Percentiles rank a stretch among this genome's conserved stretches.
phyloP scores from a whole-genome alignment of 2,329 filamentous ascomycete genomes.

The Fusarium equiseti region DNA sequence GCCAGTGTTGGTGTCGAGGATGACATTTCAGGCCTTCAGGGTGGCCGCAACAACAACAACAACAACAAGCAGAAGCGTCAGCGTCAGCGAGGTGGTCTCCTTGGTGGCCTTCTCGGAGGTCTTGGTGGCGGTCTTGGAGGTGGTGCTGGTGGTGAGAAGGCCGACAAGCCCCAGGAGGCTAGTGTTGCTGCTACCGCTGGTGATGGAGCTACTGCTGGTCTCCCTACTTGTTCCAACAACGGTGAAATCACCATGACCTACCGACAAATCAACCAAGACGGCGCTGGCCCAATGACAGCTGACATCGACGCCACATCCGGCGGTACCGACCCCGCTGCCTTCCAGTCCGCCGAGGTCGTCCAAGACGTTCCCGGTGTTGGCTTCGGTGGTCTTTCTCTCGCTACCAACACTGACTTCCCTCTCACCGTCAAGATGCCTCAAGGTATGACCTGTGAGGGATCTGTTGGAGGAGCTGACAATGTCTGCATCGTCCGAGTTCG shows the following conservation, averaged over 20 bases:
- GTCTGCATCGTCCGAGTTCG: constrained; percentile 75
- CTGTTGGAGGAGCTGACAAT: constrained; percentile 68
- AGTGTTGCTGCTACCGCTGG: constrained; percentile 68
- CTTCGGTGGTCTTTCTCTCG: constrained; percentile 67
- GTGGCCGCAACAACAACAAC: constrained; percentile 12
- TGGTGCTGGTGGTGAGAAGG: constrained; percentile 53
- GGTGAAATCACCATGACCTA: constrained; percentile 73
- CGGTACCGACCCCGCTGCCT: constrained; percentile 69
- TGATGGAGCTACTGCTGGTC: constrained; percentile 63
- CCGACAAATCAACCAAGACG: constrained; percentile 77
- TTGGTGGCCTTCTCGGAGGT: constrained; percentile 45
- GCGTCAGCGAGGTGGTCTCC: constrained; percentile 44
- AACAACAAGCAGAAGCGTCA: constrained; percentile 47
- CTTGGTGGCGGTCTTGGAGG: constrained; percentile 30
- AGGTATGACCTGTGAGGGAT: constrained; percentile 75
- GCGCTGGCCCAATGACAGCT: constrained; percentile 72
- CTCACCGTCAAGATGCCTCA: constrained; percentile 73
- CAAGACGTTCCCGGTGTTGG: constrained; percentile 71
- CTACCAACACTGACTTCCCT: constrained; percentile 73
- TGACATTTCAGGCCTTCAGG: constrained; percentile 50
- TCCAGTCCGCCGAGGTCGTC: constrained; percentile 69
- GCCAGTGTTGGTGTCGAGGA: constrained; percentile 59
- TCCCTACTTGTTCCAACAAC: constrained; percentile 71
- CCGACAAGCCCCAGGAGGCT: constrained; percentile 43
- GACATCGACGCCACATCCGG: constrained; percentile 72